Evolutionary conservation across 805 yeast species (phyloP).

Genomic region (Teunomyces aglyptinius): DNA sequence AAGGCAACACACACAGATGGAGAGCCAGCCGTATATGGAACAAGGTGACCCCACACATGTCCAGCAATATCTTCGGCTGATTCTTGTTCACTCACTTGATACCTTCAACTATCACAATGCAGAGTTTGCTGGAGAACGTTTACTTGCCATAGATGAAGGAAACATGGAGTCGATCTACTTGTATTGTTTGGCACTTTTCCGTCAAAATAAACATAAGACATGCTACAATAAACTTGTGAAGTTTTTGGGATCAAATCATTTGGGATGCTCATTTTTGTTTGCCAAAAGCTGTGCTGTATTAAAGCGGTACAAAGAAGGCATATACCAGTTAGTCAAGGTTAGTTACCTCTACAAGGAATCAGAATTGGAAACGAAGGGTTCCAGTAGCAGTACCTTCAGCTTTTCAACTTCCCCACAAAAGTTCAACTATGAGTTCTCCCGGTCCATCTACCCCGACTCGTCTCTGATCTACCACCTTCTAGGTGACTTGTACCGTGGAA

Average conservation of each 20-base stretch:
- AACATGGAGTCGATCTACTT: slow-evolving; percentile 64
- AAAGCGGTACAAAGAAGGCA: slow-evolving; percentile 59
- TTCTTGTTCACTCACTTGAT: slow-evolving; percentile 69
- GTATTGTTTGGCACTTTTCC: slow-evolving; percentile 64
- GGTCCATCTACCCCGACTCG: slow-evolving; percentile 56
- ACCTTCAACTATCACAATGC: slow-evolving; percentile 71
- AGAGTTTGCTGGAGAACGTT: slow-evolving; percentile 80
- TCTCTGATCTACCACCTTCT: slow-evolving; percentile 65
- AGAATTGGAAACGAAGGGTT: slow-evolving; percentile 3
- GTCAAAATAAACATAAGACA: slow-evolving; percentile 57
- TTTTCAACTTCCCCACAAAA: slow-evolving; percentile 21
- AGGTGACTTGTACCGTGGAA: slow-evolving; percentile 62
- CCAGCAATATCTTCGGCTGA: slow-evolving; percentile 50
- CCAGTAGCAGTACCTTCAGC: slow-evolving; percentile 5
- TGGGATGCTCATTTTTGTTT: slow-evolving; percentile 75
- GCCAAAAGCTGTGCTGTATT: slow-evolving; percentile 64
- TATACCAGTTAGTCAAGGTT: slow-evolving; percentile 39
- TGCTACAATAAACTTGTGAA: slow-evolving; percentile 49
- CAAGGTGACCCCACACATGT: slow-evolving; percentile 17
- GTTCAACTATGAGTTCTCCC: slow-evolving; percentile 37
- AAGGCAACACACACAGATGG: background rate
- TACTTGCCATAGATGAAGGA: slow-evolving; percentile 59
- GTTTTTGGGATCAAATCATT: slow-evolving; percentile 45
- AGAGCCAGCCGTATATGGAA: slow-evolving; percentile 3
- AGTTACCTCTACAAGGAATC: slow-evolving; percentile 30